phyloP scores from a whole-genome alignment of 495 filamentous ascomycete species.

The Xylaria bambusicola region DNA sequence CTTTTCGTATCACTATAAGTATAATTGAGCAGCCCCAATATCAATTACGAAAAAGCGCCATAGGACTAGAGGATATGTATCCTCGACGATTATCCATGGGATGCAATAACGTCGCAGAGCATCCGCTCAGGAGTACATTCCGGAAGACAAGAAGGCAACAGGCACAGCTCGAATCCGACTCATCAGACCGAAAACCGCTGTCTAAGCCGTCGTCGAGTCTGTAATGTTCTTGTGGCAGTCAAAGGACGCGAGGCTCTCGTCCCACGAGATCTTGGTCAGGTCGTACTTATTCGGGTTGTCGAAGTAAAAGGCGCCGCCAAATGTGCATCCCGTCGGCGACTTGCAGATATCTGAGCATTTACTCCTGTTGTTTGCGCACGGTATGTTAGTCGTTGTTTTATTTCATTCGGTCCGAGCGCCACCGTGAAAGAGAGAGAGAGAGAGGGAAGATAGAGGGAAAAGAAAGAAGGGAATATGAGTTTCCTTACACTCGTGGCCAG shows the following conservation, averaged over 20 bases:
- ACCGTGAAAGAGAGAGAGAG: background rate
- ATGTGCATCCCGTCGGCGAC: conserved; percentile 48
- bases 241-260: conserved; percentile 39
- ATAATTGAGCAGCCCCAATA: no score
- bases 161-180: no score
- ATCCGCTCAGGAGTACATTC: no score
- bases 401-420: no score
- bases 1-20: no score
- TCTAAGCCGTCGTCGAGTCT: background rate
- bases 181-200: no score
- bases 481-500: conserved; percentile 37
- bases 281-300: conserved; percentile 40
- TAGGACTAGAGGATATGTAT: no score
- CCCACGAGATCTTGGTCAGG: conserved; percentile 38
- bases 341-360: conserved; percentile 43
- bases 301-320: conserved; percentile 39
- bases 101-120: no score
- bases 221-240: conserved; percentile 33
- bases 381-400: background rate
- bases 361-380: conserved; percentile 15
- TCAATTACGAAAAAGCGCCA: no score
- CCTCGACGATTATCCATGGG: no score
- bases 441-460: background rate
- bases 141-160: no score
- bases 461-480: background rate